These are phyloP conservation scores for Lachancea fermentati DNA, from an alignment of 805 yeast species.

Conservation along the genomic window DNA sequence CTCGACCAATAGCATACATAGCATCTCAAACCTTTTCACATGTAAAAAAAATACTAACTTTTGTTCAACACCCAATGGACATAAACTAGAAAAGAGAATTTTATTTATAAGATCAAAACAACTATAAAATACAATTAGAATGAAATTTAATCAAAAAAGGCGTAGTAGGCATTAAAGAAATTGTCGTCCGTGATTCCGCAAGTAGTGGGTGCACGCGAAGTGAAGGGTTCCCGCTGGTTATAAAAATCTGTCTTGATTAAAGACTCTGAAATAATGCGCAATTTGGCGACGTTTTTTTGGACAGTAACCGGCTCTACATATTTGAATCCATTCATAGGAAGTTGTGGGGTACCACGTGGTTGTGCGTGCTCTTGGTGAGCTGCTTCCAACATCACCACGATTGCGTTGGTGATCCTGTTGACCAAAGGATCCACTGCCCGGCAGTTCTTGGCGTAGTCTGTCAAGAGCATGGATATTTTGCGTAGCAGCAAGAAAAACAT, in stretches of 20 bases:
- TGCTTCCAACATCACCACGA: slow-evolving; percentile 18
- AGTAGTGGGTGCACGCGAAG: slow-evolving; percentile 13
- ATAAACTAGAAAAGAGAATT: too few relatives aligned
- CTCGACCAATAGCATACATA: not conserved
- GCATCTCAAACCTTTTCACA: too few relatives aligned
- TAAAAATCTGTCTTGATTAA: slow-evolving; percentile 28
- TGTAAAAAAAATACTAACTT: too few relatives aligned
- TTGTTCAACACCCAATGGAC: too few relatives aligned
- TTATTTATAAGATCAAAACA: not conserved
- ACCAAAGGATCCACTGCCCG: slow-evolving; percentile 18
- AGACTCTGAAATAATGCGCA: slow-evolving; percentile 28
- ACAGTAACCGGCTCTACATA: slow-evolving; percentile 13
- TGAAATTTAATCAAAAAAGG: slow-evolving; percentile 4
- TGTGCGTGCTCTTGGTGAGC: not conserved
- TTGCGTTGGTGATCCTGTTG: slow-evolving; percentile 13
- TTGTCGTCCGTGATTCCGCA: slow-evolving; percentile 23
- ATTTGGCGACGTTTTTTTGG: slow-evolving; percentile 15
- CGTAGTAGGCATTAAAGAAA: slow-evolving; percentile 14
- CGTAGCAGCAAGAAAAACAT: slow-evolving; percentile 16
- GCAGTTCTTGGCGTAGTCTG: slow-evolving; percentile 30
- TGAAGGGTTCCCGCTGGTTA: slow-evolving; percentile 18
- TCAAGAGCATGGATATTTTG: slow-evolving; percentile 25
- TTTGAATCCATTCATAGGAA: slow-evolving; percentile 16
- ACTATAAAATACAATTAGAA: not conserved
- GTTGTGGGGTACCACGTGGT: not conserved